These are phyloP conservation scores for Macrophomina pseudophaseolina DNA, from an alignment of 2,329 filamentous ascomycete species.

Conservation along the genomic window DNA sequence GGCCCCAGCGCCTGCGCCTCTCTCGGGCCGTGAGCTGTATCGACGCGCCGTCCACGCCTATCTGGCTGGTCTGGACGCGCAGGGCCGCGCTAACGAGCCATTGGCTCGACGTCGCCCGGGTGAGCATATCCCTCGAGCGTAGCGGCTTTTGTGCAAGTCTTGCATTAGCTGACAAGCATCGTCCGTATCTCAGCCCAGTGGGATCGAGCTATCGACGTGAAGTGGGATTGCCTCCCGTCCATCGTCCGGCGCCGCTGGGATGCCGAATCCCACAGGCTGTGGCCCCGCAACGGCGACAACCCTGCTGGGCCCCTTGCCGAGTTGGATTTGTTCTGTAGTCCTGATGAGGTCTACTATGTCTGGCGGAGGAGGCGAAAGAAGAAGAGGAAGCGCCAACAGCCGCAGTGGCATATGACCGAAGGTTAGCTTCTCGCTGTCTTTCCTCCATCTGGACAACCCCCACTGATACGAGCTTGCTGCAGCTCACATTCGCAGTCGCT, in stretches of 20 bases:
- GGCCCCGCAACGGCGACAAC: background rate
- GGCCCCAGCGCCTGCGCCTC: background rate
- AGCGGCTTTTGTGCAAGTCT: background rate
- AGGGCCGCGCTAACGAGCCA: background rate
- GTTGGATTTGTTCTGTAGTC: conserved; percentile 10
- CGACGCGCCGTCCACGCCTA: background rate
- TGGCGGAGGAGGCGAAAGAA: background rate
- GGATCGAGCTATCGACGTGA: background rate
- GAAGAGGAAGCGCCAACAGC: background rate
- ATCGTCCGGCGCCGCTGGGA: conserved; percentile 16
- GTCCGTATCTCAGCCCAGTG: background rate
- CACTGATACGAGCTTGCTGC: background rate
- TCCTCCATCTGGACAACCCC: too few species aligned
- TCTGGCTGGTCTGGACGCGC: background rate
- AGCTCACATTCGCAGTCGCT: background rate
- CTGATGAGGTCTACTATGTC: conserved; percentile 15
- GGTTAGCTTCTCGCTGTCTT: background rate
- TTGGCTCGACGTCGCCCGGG: background rate
- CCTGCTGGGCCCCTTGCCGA: background rate
- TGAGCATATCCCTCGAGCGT: background rate
- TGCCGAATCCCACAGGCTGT: background rate
- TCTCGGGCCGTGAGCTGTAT: conserved; percentile 13
- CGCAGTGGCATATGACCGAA: background rate
- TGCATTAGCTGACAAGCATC: background rate
- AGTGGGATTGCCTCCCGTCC: conserved; percentile 6